Evolutionary conservation across 1,284 basidiomycete genomes (phyloP).

Genomic region (Papiliotrema fonsecae): DNA sequence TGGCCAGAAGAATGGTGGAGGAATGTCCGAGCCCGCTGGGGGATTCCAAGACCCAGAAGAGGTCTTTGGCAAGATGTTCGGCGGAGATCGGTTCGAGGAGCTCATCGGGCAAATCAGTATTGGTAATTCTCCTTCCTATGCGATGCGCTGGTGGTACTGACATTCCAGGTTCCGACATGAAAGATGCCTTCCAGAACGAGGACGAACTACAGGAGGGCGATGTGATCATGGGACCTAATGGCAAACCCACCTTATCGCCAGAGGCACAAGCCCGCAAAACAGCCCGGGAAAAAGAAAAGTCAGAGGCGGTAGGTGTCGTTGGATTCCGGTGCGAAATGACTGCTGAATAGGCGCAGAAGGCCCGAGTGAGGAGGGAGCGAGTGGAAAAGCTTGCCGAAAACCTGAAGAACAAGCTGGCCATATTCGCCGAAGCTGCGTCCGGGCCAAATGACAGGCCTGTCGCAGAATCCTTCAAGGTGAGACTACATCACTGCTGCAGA

Average conservation of each 20-base stretch:
- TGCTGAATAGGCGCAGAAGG: conserved; percentile 56
- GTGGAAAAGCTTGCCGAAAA: conserved; percentile 78
- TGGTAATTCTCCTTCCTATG: conserved; percentile 25
- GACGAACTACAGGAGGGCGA: conserved; percentile 57
- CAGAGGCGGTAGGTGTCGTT: conserved; percentile 51
- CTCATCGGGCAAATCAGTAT: conserved; percentile 52
- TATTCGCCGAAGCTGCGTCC: conserved; percentile 85
- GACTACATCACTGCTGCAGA: not conserved
- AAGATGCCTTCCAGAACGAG: conserved; percentile 90
- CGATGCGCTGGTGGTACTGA: not conserved
- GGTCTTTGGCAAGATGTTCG: conserved; percentile 90
- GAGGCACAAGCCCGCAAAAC: conserved; percentile 77
- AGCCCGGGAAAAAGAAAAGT: conserved; percentile 64
- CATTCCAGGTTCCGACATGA: conserved; percentile 88
- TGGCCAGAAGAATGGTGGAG: conserved; percentile 50
- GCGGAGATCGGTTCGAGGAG: conserved; percentile 51
- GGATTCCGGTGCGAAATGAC: not conserved
- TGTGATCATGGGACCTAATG: conserved; percentile 38
- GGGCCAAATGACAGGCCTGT: conserved; percentile 64
- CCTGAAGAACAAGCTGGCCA: conserved; percentile 78
- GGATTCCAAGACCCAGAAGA: conserved; percentile 65
- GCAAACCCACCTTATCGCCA: conserved; percentile 59
- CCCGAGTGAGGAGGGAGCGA: conserved; percentile 69
- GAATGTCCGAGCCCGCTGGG: conserved; percentile 38
- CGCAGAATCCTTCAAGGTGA: conserved; percentile 43